phyloP scores from a whole-genome alignment of 257 asterid species.

The Nemophila menziesii region DNA sequence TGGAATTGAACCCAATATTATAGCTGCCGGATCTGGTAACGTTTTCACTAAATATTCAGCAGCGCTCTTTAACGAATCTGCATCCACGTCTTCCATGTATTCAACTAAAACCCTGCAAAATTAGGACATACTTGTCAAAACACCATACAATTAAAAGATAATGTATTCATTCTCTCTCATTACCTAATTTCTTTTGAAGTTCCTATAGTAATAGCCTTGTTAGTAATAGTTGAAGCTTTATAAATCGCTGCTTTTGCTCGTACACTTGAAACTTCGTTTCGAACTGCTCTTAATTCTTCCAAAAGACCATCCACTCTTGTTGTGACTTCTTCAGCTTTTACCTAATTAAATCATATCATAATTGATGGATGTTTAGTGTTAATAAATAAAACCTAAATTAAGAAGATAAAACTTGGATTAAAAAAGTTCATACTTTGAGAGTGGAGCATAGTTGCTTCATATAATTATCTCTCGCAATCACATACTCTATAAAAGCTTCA shows the following conservation, averaged over 20 bases:
- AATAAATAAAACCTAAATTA: too few species aligned
- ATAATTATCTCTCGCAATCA: conserved; percentile 70
- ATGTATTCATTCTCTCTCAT: too few species aligned
- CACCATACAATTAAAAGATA: neutral
- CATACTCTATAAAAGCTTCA: conserved; percentile 80
- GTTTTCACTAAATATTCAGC: conserved; percentile 55
- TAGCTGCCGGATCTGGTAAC: conserved; percentile 77
- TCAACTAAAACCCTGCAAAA: conserved; percentile 58
- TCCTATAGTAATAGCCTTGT: conserved; percentile 46
- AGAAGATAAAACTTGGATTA: neutral
- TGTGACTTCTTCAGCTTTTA: conserved; percentile 79
- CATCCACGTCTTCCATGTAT: conserved; percentile 77
- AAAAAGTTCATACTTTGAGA: conserved; percentile 54
- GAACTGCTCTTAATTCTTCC: conserved; percentile 66
- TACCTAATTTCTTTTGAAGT: conserved; percentile 50
- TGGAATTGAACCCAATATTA: conserved; percentile 73
- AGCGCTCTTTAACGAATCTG: conserved; percentile 69
- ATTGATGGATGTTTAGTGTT: too few species aligned
- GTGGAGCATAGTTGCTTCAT: conserved; percentile 87
- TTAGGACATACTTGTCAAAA: neutral
- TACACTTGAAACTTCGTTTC: conserved; percentile 62
- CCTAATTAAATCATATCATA: conserved; percentile 32
- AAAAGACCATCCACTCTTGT: conserved; percentile 54
- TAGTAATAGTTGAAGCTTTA: conserved; percentile 54
- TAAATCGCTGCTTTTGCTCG: conserved; percentile 72